Conservation (phyloP, 2,329 filamentous ascomycete species). For the Fusarium haematococcum region DNA sequence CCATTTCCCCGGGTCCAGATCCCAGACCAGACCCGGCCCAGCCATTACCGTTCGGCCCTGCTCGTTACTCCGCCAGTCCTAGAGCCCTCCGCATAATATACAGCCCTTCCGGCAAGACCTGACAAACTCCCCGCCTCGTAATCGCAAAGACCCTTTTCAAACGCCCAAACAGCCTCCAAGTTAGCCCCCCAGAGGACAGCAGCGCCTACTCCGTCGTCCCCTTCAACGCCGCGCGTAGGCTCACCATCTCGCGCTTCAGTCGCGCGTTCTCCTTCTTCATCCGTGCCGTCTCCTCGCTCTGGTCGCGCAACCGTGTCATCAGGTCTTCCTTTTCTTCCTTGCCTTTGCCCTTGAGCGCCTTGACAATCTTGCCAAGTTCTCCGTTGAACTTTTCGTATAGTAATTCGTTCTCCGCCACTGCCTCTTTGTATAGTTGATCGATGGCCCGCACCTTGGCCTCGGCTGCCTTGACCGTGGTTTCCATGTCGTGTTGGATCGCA, state of each 20-base stretch:
- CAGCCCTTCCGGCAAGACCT: constrained; percentile 32
- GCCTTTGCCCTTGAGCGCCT: constrained; percentile 76
- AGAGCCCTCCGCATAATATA: constrained; percentile 36
- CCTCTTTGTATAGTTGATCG: constrained; percentile 89
- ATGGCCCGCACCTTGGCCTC: constrained; percentile 85
- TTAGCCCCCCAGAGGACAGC: constrained; percentile 39
- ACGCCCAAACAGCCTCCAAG: constrained; percentile 30
- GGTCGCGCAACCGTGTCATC: constrained; percentile 75
- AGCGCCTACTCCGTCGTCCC: constrained; percentile 52
- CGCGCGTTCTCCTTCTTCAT: constrained; percentile 88
- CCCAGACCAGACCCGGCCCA: constrained; percentile 33
- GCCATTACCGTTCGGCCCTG: constrained; percentile 31
- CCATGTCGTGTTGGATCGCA: constrained; percentile 76
- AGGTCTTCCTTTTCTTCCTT: constrained; percentile 85
- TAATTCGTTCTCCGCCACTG: constrained; percentile 90
- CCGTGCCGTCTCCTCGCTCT: constrained; percentile 80
- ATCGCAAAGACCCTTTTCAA: constrained; percentile 28
- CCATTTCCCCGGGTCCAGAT: constrained; percentile 29
- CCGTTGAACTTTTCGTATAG: constrained; percentile 92
- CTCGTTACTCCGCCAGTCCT: constrained; percentile 38
- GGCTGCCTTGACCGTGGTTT: constrained; percentile 76
- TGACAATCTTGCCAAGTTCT: constrained; percentile 87
- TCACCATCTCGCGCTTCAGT: constrained; percentile 84
- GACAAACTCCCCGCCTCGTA: constrained; percentile 30
- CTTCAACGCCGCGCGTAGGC: constrained; percentile 69